A percentile compares a stretch with the other conserved stretches of the same genome.
phyloP scores from a whole-genome alignment of 2,329 filamentous ascomycete species.

The Penicillium sp. region DNA sequence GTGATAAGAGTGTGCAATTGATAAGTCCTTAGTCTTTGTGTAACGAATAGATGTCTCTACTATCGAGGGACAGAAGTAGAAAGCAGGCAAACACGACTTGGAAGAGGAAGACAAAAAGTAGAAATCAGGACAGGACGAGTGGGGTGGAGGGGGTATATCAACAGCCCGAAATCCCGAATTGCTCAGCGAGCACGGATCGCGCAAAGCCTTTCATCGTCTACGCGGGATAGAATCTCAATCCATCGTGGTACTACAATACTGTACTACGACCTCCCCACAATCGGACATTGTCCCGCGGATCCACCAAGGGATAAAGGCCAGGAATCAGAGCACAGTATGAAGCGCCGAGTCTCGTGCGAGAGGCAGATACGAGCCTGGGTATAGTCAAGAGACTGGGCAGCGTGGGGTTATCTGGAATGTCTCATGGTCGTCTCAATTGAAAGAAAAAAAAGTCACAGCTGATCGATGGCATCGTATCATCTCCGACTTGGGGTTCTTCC shows the following conservation, averaged over 20 bases:
- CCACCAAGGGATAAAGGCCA: not conserved
- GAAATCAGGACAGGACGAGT: not conserved
- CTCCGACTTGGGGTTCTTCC: conserved; percentile 23
- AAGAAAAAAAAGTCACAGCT: not conserved
- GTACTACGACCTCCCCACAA: not conserved
- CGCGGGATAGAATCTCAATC: not conserved
- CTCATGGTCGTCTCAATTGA: not conserved
- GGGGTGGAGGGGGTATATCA: conserved; percentile 14
- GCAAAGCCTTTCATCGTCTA: not conserved
- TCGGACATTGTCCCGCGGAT: conserved; percentile 10
- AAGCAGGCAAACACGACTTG: not conserved
- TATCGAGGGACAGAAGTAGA: not conserved
- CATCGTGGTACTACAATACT: not conserved
- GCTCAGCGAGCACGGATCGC: conserved; percentile 1
- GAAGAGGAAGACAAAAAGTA: not conserved
- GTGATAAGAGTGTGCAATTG: conserved; percentile 15
- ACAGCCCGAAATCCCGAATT: not conserved
- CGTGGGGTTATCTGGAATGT: conserved; percentile 1
- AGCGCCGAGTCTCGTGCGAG: conserved; percentile 4
- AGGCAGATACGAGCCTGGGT: not conserved
- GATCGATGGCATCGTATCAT: conserved; percentile 13
- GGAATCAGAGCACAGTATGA: conserved; percentile 2
- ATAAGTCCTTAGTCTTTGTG: not conserved
- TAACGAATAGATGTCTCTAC: too few species aligned
- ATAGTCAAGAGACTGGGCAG: not conserved